Conservation (phyloP, 495 filamentous ascomycete genomes). For the Neurospora sp. region DNA sequence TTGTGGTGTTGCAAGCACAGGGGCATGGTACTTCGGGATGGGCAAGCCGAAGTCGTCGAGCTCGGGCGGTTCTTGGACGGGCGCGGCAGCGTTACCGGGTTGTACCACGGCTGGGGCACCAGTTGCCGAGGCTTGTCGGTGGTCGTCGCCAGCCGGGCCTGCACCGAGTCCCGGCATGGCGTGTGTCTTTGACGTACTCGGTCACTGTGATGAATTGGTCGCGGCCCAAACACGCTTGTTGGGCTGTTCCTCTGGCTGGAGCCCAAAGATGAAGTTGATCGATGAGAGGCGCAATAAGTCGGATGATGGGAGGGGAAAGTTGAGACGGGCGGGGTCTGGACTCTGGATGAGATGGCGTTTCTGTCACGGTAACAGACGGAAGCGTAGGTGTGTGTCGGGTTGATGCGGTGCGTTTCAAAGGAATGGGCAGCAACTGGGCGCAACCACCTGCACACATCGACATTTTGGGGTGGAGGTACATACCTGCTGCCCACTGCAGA, state of each 20-base stretch:
- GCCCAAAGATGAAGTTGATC: not conserved
- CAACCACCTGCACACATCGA: not conserved
- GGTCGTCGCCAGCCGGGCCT: conserved; percentile 16
- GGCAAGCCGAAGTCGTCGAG: conserved; percentile 49
- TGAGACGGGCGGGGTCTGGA: not conserved
- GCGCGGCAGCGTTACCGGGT: conserved; percentile 13
- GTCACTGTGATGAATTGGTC: not conserved
- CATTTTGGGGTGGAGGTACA: too few species aligned
- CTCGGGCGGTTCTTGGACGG: conserved; percentile 29
- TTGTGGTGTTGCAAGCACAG: too few species aligned
- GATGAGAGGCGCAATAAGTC: not conserved
- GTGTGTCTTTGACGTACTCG: not conserved
- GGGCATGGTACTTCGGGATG: conserved; percentile 26
- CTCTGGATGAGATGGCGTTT: not conserved
- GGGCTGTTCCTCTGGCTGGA: not conserved
- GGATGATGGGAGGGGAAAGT: not conserved
- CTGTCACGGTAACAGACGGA: not conserved
- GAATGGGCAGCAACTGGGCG: not conserved
- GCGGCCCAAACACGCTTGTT: not conserved
- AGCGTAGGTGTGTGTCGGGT: not conserved
- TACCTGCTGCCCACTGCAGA: not conserved
- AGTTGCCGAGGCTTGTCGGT: not conserved
- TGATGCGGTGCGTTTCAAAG: not conserved
- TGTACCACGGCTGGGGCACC: not conserved
- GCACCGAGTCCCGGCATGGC: conserved; percentile 18